These are phyloP conservation scores for barrel medic (Medicago truncatula) DNA, from an alignment of 306 rosid species.

Conservation along the genomic window MtrunA17r5.0-ANR NC_053043.1:6765001-6765500, in stretches of 20 bases:
- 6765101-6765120: conserved; percentile 90
- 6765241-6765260: conserved; percentile 85
- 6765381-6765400: background rate
- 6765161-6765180: conserved; percentile 25
- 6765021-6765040: conserved; percentile 89
- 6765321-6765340: conserved; percentile 90
- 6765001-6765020: conserved; percentile 18
- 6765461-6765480: conserved; percentile 88
- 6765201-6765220: conserved; percentile 45
- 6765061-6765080: conserved; percentile 80
- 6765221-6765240: conserved; percentile 97
- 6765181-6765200: conserved; percentile 24
- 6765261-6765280: conserved; percentile 76
- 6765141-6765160: conserved; percentile 26
- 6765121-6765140: conserved; percentile 66
- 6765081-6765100: conserved; percentile 81
- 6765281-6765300: conserved; percentile 83
- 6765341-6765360: conserved; percentile 40
- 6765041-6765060: conserved; percentile 87
- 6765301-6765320: conserved; percentile 86
- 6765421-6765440: background rate
- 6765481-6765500: conserved; percentile 81
- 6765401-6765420: conserved; percentile 4
- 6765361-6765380: conserved; percentile 8
- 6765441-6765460: background rate